Conservation (phyloP, 2,329 filamentous ascomycete species). For the Paraphoma sp. region DNA sequence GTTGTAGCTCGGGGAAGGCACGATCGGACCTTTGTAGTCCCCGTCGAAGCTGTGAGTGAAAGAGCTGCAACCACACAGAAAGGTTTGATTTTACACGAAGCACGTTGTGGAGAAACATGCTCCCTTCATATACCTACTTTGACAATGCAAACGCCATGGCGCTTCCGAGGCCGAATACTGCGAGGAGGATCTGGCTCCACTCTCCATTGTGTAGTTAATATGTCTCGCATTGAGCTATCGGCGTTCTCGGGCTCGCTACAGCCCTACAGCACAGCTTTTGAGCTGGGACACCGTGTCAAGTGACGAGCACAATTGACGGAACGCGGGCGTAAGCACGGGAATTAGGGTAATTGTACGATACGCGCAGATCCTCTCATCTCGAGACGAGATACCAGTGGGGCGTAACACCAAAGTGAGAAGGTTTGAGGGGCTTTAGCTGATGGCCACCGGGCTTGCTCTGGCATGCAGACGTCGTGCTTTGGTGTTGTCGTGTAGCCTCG, state of each 20-base stretch:
- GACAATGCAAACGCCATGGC: neutral
- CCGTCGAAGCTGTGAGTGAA: neutral
- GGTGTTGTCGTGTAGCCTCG: conserved; percentile 1
- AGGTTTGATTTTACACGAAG: neutral
- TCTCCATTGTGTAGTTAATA: conserved; percentile 7
- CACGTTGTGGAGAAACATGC: neutral
- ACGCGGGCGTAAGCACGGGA: conserved; percentile 5
- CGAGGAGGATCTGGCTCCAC: neutral
- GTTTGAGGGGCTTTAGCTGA: conserved; percentile 10
- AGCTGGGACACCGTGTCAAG: conserved; percentile 4
- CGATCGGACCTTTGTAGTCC: neutral
- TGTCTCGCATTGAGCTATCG: conserved; percentile 4
- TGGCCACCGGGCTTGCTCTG: neutral
- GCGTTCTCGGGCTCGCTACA: conserved; percentile 1
- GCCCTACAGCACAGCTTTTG: neutral
- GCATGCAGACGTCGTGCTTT: neutral
- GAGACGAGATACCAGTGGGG: neutral
- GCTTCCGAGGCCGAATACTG: neutral
- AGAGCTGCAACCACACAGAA: neutral
- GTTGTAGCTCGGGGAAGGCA: neutral
- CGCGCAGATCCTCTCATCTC: neutral
- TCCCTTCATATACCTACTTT: neutral
- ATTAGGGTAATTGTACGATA: conserved; percentile 2
- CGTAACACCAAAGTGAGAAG: conserved; percentile 7
- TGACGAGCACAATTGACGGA: conserved; percentile 9